Base-by-base conservation (phyloP, 495 filamentous ascomycete genomes). In the Rhypophila decipiens region DNA sequence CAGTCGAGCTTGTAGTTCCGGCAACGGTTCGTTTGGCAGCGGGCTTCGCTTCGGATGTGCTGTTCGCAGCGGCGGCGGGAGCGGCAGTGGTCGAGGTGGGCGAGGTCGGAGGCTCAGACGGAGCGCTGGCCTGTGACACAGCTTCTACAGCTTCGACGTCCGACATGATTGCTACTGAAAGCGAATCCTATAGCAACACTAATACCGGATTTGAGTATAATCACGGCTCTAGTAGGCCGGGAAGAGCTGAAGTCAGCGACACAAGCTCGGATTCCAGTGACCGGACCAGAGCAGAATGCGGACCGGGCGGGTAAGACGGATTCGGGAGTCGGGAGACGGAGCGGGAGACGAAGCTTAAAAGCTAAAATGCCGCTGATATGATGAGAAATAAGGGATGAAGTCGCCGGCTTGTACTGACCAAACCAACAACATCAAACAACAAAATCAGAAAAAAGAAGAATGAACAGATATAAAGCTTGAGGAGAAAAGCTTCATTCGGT, bases 131-230 rank as follows among this genome's bases (percentile, higher is more conserved):
- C 40, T 64, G 66, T 56, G 67, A 63, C 57, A 59, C 62, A 45
- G 63, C 65, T 38, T 71, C 68, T 50, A 65, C 58, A 39, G 59
- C 59, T 24, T 72, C 69, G 52, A 51, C 61, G 56, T 74, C 71
- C 49, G 71, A 72, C 69, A 74, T 73, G 58, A 24, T 61, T 58
- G 63, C 48, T 52, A 21, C 44, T 17, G 15, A 21, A 24, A 37
- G 11, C n/a, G 17, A 46, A 10, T 4, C 1, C 17, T 8, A 33
- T 33, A 8, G 3, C 11, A 13, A 23, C 15, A 27, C 7, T 15
- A n/a, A 13, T 27, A 24, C 9, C 21, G 19, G n/a, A 22, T 19
- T 21, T 22, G 39, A 17, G n/a, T n/a, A n/a, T n/a, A n/a, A n/a
- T n/a, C n/a, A n/a, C n/a, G n/a, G n/a, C n/a, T n/a, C n/a, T n/a